These are phyloP conservation scores for Pseudopithomyces maydicus DNA, from an alignment of 2,329 filamentous ascomycete species.

Conservation along the genomic window DNA sequence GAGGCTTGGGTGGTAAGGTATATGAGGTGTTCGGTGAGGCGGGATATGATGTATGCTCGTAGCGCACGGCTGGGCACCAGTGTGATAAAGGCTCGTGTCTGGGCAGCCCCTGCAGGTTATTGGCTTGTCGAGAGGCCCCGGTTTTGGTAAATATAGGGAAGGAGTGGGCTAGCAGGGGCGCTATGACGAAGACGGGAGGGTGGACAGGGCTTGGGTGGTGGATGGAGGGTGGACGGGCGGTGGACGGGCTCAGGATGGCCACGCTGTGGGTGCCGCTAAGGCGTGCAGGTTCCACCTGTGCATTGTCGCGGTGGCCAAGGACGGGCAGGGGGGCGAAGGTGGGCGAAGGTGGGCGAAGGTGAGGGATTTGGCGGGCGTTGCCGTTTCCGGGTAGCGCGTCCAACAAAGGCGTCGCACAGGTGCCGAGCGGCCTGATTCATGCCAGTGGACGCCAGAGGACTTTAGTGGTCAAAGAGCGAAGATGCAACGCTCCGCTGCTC, in stretches of 20 bases:
- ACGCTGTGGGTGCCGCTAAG: slow-evolving; percentile 21
- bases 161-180: slow-evolving; percentile 38
- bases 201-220: slow-evolving; percentile 28
- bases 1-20: slow-evolving; percentile 5
- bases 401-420: slow-evolving; percentile 23
- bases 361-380: slow-evolving; percentile 18
- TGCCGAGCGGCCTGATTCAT: slow-evolving; percentile 26
- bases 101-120: slow-evolving; percentile 26
- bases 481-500: not conserved
- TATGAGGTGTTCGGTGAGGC: slow-evolving; percentile 33
- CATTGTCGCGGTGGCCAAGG: slow-evolving; percentile 24
- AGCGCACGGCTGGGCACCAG: slow-evolving; percentile 40
- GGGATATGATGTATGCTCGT: slow-evolving; percentile 43
- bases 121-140: slow-evolving; percentile 32
- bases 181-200: slow-evolving; percentile 45
- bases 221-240: slow-evolving; percentile 13
- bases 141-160: slow-evolving; percentile 46
- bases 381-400: slow-evolving; percentile 6
- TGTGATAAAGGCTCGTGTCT: slow-evolving; percentile 34
- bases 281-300: slow-evolving; percentile 19
- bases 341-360: slow-evolving; percentile 28
- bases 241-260: not conserved
- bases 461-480: too few species aligned
- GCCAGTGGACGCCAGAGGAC: slow-evolving; percentile 23
- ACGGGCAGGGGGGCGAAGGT: slow-evolving; percentile 31